Evolutionary conservation across 768 basidiomycete species (phyloP), one percentile per base, ranked within the genome.

Genomic region (Boletus sensibilis): DNA sequence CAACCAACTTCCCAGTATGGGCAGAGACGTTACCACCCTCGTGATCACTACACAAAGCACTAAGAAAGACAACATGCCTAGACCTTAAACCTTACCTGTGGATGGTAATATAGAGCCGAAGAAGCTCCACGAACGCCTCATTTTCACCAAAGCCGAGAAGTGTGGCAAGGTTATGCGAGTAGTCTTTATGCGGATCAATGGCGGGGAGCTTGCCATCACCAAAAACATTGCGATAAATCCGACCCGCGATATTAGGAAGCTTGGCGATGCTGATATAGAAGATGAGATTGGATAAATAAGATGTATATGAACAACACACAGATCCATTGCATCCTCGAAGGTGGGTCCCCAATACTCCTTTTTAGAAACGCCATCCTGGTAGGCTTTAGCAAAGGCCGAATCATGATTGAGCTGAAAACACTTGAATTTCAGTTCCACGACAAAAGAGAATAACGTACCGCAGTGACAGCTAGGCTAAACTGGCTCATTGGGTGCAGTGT

Each of bases 401-500:
- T 97, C 87, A 74, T 98, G 95, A 80, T 92, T 93, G 33, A 93
- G 79, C 89, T 90, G 29, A 52, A 57, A 48, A 64, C 21, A 38
- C 35, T 5, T 60, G 39, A 47, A 59, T 58, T 44, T 55, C 18
- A 33, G 20, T 27, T 2, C 8, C 49, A 33, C 29, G 12, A 55
- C 43, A 31, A 47, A 31, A 1, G 49, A 18, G 35, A 46, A 13
- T 33, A 14, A 75, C 83, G 42, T 70, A 90, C 89, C 31, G 96
- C 94, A 62, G 95, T 98, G 64, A 96, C 92, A 56, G 95, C 95
- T 69, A 97, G 78, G 71, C 89, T 90, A 78, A 98, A 97, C 77
- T 98, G 96, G 74, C 90, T 94, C 96, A 98, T 98, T 61, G 96
- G 96, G 74, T 98, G 96, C 43, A 98, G 83, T 16, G 94, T 95